A percentile compares a stretch with the other conserved stretches of the same genome.
These are phyloP conservation scores for Trypanosoma boissoni DNA, from an alignment of 208 protist species.

Conservation along the genomic window DNA sequence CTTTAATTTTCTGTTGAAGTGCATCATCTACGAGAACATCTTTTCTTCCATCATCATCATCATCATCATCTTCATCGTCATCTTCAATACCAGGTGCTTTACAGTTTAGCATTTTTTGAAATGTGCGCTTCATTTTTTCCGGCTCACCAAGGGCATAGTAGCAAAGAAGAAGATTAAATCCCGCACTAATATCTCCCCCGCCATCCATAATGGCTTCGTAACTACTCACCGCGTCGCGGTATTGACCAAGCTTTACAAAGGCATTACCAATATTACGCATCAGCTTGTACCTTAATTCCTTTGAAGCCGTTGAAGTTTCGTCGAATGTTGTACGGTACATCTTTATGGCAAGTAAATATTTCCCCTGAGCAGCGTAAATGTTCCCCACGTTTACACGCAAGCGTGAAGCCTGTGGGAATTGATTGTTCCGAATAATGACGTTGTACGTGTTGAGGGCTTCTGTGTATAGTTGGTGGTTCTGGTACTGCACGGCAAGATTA, in stretches of 20 bases:
- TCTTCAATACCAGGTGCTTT: conserved; percentile 52
- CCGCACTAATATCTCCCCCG: conserved; percentile 86
- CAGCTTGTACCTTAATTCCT: conserved; percentile 93
- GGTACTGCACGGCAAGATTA: conserved; percentile 96
- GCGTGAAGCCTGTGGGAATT: conserved; percentile 90
- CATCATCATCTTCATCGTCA: conserved; percentile 83
- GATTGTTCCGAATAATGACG: conserved; percentile 94
- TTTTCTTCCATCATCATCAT: conserved; percentile 87
- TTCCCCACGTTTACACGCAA: conserved; percentile 98
- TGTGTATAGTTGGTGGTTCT: conserved; percentile 93
- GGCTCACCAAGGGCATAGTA: conserved; percentile 95
- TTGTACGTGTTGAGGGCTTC: conserved; percentile 96
- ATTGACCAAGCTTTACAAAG: conserved; percentile 97
- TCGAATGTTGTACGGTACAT: conserved; percentile 97
- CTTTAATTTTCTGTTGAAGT: conserved; percentile 78
- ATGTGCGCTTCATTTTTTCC: conserved; percentile 93
- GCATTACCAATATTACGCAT: conserved; percentile 96
- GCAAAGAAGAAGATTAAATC: conserved; percentile 97
- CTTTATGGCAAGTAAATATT: conserved; percentile 96
- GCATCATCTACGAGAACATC: conserved; percentile 83
- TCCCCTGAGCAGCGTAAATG: conserved; percentile 96
- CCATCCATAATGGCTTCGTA: conserved; percentile 95
- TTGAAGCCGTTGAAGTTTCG: conserved; percentile 86
- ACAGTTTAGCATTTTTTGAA: conserved; percentile 88
- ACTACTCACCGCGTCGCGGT: conserved; percentile 93